Percentiles rank a stretch among this genome's conserved stretches.
Conservation (phyloP, 441 rosid genomes). For the Omphalea diandra region DNA sequence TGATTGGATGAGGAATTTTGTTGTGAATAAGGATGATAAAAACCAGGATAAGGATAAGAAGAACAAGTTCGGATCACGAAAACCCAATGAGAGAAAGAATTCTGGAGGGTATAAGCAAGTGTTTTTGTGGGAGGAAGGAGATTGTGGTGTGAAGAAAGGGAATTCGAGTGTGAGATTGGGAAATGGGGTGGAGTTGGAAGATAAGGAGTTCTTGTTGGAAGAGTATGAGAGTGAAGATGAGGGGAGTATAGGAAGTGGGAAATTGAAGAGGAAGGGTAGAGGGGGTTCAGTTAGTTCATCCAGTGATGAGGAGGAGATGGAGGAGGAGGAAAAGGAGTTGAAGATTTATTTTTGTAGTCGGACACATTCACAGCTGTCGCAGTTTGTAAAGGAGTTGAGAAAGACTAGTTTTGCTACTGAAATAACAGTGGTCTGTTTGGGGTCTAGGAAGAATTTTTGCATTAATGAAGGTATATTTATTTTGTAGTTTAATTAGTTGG, state of each 20-base stretch:
- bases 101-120: constrained; percentile 22
- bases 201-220: constrained; percentile 71
- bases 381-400: constrained; percentile 77
- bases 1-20: constrained; percentile 59
- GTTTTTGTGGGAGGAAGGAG: constrained; percentile 26
- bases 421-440: constrained; percentile 66
- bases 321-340: constrained; percentile 40
- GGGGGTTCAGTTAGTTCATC: constrained; percentile 47
- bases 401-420: constrained; percentile 60
- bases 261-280: constrained; percentile 58
- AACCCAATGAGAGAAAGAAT: constrained; percentile 33
- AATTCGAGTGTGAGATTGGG: constrained; percentile 25
- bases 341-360: constrained; percentile 89
- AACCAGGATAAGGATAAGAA: constrained; percentile 31
- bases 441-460: constrained; percentile 85
- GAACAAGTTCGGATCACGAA: constrained; percentile 33
- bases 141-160: constrained; percentile 25
- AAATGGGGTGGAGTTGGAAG: constrained; percentile 39
- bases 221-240: constrained; percentile 82
- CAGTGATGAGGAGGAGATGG: constrained; percentile 57
- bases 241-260: constrained; percentile 30
- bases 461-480: constrained; percentile 63
- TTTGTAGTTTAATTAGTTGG: constrained; percentile 10
- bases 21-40: constrained; percentile 26
- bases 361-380: constrained; percentile 93